Percentiles rank a stretch among this genome's conserved stretches.
Conservation (phyloP, 495 filamentous ascomycete genomes). For the Daldinia grandis region DNA sequence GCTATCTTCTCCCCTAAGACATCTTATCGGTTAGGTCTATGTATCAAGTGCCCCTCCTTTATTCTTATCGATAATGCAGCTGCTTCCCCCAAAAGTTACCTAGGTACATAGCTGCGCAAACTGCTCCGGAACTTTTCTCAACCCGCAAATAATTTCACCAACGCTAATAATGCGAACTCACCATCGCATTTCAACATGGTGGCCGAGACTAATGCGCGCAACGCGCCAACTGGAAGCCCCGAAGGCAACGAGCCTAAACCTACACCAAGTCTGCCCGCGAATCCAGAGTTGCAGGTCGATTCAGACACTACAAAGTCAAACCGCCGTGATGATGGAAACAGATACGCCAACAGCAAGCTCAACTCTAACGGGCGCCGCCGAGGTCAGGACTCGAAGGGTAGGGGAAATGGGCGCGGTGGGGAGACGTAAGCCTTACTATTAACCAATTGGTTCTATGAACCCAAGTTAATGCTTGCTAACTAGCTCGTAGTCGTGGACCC, state of each 20-base stretch:
- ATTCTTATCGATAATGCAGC: slow-evolving; percentile 22
- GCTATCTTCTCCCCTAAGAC: too few species aligned
- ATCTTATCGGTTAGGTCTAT: not conserved
- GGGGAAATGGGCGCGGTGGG: slow-evolving; percentile 9
- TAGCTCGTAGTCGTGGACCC: slow-evolving; percentile 26
- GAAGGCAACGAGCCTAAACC: not conserved
- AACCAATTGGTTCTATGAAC: slow-evolving; percentile 11
- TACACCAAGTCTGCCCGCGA: slow-evolving; percentile 7
- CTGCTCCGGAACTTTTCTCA: slow-evolving; percentile 3
- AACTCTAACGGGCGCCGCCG: slow-evolving; percentile 33
- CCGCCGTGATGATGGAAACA: slow-evolving; percentile 18
- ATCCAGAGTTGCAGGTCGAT: slow-evolving; percentile 14
- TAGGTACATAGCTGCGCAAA: not conserved
- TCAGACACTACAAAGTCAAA: slow-evolving; percentile 20
- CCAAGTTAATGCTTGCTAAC: slow-evolving; percentile 43
- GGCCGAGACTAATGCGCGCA: slow-evolving; percentile 10
- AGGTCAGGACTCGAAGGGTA: slow-evolving; percentile 31
- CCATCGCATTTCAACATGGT: slow-evolving; percentile 30
- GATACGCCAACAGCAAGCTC: slow-evolving; percentile 17
- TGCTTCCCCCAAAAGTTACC: not conserved
- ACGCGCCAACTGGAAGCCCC: slow-evolving; percentile 2
- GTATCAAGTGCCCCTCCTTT: not conserved
- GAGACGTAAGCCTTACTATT: slow-evolving; percentile 22
- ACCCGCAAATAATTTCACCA: not conserved
- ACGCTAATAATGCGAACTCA: slow-evolving; percentile 27